Evolutionary conservation across 768 basidiomycete species (phyloP), one percentile per base, ranked within the genome.

Genomic region (Boletus barrowsii): DNA sequence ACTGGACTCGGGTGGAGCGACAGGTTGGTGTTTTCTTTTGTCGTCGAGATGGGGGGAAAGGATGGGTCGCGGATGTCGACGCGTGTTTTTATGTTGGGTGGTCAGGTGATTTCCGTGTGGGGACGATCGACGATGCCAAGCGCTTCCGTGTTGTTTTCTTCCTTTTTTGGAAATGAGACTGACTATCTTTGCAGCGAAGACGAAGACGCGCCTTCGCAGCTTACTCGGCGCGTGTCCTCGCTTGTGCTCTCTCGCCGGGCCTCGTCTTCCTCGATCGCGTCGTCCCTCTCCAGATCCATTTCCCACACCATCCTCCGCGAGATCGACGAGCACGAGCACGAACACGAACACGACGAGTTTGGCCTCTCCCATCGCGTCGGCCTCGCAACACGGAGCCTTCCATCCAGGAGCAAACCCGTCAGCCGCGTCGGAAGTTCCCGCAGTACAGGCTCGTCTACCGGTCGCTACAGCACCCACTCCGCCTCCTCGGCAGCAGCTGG

Each of bases 1-100:
- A 88, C 86, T 9, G 86, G 86, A 7, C 68, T 88, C 14, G 86
- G 86, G 1, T 88, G 86, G 86, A 86, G 84, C 60, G 86, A 88
- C 60, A 86, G 84, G 83, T 85, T 35, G 14, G 77, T 69, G 36
- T 49, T 39, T 49, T 51, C 3, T 39, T 42, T 37, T 43, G n/a
- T n/a, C n/a, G 33, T 29, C 14, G 36, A 15, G 49, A 33, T 40
- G 51, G 56, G 17, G 54, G 17, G 22, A 26, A 39, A 32, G 42
- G 54, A 40, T 22, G 56, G 26, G 15, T 45, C 33, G 33, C n/a
- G n/a, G n/a, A n/a, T n/a, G 17, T n/a, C 3, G n/a, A 14, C 37
- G n/a, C 9, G 37, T 45, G 48, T 26, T 57, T 61, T 54, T 60
- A 58, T 61, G 41, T 53, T 40, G 13, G 47, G 44, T 20, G 11